Conservation (phyloP, 257 asterid genomes). For the Rubia yunnanensis region DNA sequence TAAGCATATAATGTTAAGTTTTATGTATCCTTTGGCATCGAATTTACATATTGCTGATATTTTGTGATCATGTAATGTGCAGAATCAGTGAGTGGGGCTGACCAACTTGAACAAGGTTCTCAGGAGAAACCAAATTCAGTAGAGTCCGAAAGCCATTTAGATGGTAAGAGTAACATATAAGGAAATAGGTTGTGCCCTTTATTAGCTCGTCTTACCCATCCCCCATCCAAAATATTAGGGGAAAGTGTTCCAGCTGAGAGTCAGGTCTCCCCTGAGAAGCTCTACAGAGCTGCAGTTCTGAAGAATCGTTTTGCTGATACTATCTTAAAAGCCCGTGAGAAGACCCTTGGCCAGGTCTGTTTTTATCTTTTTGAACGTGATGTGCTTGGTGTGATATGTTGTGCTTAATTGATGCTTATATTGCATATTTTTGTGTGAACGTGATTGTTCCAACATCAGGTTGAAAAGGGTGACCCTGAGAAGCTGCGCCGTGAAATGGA, state of each 20-base stretch:
- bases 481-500: constrained; percentile 74
- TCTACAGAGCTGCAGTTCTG: constrained; percentile 74
- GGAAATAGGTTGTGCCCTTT: constrained; percentile 7
- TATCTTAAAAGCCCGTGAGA: constrained; percentile 82
- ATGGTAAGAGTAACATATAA: constrained; percentile 41
- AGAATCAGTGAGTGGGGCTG: constrained; percentile 54
- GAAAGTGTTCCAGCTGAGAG: constrained; percentile 48
- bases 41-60: background rate
- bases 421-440: background rate
- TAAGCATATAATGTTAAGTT: too few species aligned
- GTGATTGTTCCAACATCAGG: constrained; percentile 29
- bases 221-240: constrained; percentile 29
- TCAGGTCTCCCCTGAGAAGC: constrained; percentile 64
- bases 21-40: background rate
- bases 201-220: constrained; percentile 14
- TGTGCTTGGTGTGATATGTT: background rate
- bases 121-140: constrained; percentile 42
- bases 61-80: constrained; percentile 18
- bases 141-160: constrained; percentile 51
- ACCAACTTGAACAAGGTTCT: constrained; percentile 50
- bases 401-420: background rate
- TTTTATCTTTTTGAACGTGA: background rate
- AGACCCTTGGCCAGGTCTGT: constrained; percentile 37
- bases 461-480: constrained; percentile 65
- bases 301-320: constrained; percentile 74